Evolutionary conservation across 108 stramenopile genomes (phyloP).

Genomic region (Pseudonitzschia delicatissima): DNA sequence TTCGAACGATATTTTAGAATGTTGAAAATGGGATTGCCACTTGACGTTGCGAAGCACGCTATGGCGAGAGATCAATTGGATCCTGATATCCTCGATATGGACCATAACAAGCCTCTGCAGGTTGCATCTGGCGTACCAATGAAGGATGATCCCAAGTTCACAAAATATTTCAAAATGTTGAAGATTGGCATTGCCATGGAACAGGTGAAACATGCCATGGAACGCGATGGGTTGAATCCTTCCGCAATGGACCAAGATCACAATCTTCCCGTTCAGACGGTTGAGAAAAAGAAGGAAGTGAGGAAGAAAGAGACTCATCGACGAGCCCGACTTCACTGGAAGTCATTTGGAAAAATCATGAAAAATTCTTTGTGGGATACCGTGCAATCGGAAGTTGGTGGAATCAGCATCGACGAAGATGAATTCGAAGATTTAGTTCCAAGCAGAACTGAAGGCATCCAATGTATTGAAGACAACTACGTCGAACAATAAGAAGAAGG

Average conservation of each 20-base stretch:
- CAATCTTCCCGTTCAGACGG: conserved; percentile 53
- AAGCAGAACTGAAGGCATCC: conserved; percentile 55
- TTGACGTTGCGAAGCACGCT: conserved; percentile 82
- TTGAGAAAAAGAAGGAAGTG: conserved; percentile 34
- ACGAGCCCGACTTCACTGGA: conserved; percentile 89
- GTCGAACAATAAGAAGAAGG: conserved; percentile 14
- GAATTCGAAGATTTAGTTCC: conserved; percentile 80
- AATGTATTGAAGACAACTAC: conserved; percentile 3
- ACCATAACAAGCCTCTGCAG: conserved; percentile 75
- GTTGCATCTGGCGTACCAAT: conserved; percentile 65
- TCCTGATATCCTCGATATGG: conserved; percentile 79
- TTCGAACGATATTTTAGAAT: conserved; percentile 79
- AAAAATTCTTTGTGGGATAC: conserved; percentile 84
- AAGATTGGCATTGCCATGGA: conserved; percentile 86
- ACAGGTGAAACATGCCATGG: conserved; percentile 89
- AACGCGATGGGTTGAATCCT: conserved; percentile 74
- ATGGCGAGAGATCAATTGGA: conserved; percentile 82
- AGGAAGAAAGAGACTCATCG: conserved; percentile 70
- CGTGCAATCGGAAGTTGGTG: conserved; percentile 59
- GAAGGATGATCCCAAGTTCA: conserved; percentile 77
- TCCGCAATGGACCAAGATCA: conserved; percentile 84
- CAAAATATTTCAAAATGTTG: conserved; percentile 92
- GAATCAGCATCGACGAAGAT: conserved; percentile 81
- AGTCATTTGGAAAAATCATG: conserved; percentile 63
- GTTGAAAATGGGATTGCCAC: conserved; percentile 83